phyloP scores from a whole-genome alignment of 2,329 filamentous ascomycete species.

The Nothopassalora personata region DNA sequence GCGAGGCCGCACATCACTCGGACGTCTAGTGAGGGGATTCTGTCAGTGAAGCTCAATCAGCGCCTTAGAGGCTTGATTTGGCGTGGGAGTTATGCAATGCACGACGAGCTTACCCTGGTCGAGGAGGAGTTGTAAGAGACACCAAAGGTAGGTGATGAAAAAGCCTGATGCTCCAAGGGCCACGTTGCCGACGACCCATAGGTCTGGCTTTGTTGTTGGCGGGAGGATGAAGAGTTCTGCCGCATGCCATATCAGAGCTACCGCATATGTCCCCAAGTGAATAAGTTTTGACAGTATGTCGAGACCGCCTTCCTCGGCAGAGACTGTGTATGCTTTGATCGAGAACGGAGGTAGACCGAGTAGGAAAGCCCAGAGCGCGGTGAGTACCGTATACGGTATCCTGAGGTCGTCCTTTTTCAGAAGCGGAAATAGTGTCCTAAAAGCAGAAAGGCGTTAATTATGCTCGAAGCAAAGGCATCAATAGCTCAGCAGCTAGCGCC shows the following conservation, averaged over 20 bases:
- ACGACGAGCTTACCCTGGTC: conserved; percentile 33
- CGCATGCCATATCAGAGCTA: conserved; percentile 77
- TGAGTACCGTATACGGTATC: conserved; percentile 79
- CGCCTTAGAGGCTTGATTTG: conserved; percentile 41
- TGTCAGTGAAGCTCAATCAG: conserved; percentile 21
- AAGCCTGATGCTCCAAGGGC: conserved; percentile 82
- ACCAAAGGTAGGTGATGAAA: conserved; percentile 85
- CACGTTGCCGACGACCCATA: conserved; percentile 92
- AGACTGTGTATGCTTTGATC: conserved; percentile 54
- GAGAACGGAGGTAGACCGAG: conserved; percentile 78
- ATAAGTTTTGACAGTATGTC: conserved; percentile 52
- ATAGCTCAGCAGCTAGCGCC: background rate
- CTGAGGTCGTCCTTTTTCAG: conserved; percentile 77
- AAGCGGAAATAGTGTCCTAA: conserved; percentile 76
- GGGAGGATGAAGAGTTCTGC: conserved; percentile 63
- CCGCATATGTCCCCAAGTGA: conserved; percentile 69
- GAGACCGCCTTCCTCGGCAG: conserved; percentile 21
- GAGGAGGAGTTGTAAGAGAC: conserved; percentile 61
- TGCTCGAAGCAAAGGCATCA: background rate
- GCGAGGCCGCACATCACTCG: background rate
- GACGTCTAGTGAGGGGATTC: background rate
- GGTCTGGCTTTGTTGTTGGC: conserved; percentile 74
- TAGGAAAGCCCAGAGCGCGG: conserved; percentile 84
- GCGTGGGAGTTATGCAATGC: background rate
- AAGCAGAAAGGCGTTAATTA: background rate